Percentiles rank a stretch among this genome's conserved stretches.
These are phyloP conservation scores for Ballota nigra DNA, from an alignment of 257 asterid genomes.

Conservation along the genomic window DNA sequence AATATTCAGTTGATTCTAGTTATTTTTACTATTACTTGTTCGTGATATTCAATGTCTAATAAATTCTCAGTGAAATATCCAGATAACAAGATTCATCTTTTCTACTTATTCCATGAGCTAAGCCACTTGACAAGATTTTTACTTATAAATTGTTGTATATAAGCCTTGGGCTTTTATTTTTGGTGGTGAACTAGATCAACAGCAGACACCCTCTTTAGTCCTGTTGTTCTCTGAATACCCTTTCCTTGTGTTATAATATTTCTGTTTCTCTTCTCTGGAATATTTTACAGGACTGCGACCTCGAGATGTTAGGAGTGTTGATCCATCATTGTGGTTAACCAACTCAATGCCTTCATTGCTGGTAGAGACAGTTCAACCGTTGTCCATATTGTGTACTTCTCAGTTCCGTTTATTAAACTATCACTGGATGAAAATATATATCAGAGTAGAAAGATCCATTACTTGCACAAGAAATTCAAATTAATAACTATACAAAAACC, in stretches of 20 bases:
- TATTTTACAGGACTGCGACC: slow-evolving; percentile 78
- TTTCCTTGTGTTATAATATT: slow-evolving; percentile 13
- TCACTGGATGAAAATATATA: neutral
- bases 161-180: neutral
- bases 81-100: neutral
- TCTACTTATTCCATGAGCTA: neutral
- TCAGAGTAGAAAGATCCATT: neutral
- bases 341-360: slow-evolving; percentile 94
- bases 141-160: neutral
- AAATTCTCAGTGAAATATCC: neutral
- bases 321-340: slow-evolving; percentile 96
- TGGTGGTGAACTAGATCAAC: neutral
- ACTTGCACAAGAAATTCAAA: neutral
- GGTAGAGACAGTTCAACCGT: slow-evolving; percentile 40
- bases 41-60: neutral
- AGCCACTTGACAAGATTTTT: neutral
- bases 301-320: slow-evolving; percentile 95
- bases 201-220: neutral
- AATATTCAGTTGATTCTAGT: neutral
- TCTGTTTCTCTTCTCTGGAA: slow-evolving; percentile 15
- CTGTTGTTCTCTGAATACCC: neutral
- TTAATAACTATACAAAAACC: neutral
- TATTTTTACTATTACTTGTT: neutral
- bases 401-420: neutral
- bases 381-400: neutral